Base-by-base conservation (phyloP, 2,329 filamentous ascomycete species). In the Rhytidhysteron rufulum region DNA sequence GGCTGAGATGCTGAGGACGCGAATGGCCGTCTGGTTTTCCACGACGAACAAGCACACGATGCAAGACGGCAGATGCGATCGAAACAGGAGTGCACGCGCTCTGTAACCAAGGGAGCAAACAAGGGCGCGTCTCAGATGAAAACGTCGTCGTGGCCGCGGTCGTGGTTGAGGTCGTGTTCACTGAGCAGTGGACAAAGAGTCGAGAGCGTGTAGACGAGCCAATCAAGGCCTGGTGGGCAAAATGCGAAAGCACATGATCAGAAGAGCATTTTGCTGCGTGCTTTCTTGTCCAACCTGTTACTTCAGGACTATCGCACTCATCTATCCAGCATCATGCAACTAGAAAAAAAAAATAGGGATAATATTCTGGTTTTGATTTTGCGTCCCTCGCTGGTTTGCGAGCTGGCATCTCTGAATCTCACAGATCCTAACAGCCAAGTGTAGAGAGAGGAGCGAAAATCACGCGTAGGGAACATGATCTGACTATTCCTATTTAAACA, bases 131-230 rank as follows among this genome's bases (percentile, higher is more conserved):
- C 15, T 18, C 20, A 9, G 33, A 35, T 21, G 33, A 22, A 8
- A 35, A 11, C 17, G 19, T 20, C 19, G 16, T n/a, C n/a, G n/a
- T n/a, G n/a, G n/a, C n/a, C n/a, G n/a, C n/a, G n/a, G n/a, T n/a
- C n/a, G n/a, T n/a, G n/a, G n/a, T 11, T 19, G 33, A 35, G 19
- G 16, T 35, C 18, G 33, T 20, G 19, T 17, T 24, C 17, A 20
- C 33, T 21, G 33, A 35, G 13, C 7, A 16, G 33, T 15, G 33
- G 5, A 35, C 33, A 35, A 21, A 35, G 33, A 17, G n/a, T 33
- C 11, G 13, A 8, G 30, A 32, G 11, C 30, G 30, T 18, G 11
- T 18, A 32, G 30, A 18, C 16, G 30, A 15, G 30, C 15, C 24
- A 27, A 32, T 15, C 9, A 17, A 21, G 11, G 31, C 31, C 24